Percentiles rank a stretch among this genome's conserved stretches.
Conservation (phyloP, 2,329 filamentous ascomycete species). For the Clarireedia hainanense region DNA sequence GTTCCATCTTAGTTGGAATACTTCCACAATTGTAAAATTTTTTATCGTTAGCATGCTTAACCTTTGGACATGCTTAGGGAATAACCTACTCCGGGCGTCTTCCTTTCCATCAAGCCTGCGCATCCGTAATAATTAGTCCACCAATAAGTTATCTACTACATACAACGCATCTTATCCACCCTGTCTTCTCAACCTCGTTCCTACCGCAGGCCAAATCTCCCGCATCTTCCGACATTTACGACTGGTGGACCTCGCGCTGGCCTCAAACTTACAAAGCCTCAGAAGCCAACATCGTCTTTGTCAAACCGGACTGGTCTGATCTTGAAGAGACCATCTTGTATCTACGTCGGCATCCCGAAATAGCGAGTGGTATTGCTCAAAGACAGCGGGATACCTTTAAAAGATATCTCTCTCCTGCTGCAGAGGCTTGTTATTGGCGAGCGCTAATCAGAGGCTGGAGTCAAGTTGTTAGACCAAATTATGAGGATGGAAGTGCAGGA, state of each 20-base stretch:
- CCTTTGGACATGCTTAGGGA: conserved; percentile 26
- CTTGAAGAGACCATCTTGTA: conserved; percentile 39
- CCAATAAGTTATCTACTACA: conserved; percentile 43
- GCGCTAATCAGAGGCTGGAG: conserved; percentile 41
- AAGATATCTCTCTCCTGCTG: conserved; percentile 42
- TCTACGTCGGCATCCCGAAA: conserved; percentile 36
- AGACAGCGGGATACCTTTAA: conserved; percentile 39
- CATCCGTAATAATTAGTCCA: conserved; percentile 39
- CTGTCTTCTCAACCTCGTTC: conserved; percentile 34
- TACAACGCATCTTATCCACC: conserved; percentile 39
- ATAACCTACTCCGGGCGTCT: conserved; percentile 46
- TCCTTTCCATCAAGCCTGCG: conserved; percentile 44
- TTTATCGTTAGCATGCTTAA: background rate
- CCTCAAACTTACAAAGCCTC: conserved; percentile 28
- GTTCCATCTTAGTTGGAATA: background rate
- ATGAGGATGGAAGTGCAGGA: conserved; percentile 28
- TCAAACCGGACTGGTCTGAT: conserved; percentile 44
- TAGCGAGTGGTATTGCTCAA: conserved; percentile 40
- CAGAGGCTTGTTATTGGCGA: conserved; percentile 47
- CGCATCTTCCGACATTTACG: background rate
- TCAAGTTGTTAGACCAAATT: conserved; percentile 32
- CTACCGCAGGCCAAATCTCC: conserved; percentile 7
- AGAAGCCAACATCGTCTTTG: conserved; percentile 43
- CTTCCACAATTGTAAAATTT: background rate
- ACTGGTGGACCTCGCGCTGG: conserved; percentile 31